Base-by-base conservation (phyloP, 441 rosid species). In the Cnidoscolus chayamansa region DNA sequence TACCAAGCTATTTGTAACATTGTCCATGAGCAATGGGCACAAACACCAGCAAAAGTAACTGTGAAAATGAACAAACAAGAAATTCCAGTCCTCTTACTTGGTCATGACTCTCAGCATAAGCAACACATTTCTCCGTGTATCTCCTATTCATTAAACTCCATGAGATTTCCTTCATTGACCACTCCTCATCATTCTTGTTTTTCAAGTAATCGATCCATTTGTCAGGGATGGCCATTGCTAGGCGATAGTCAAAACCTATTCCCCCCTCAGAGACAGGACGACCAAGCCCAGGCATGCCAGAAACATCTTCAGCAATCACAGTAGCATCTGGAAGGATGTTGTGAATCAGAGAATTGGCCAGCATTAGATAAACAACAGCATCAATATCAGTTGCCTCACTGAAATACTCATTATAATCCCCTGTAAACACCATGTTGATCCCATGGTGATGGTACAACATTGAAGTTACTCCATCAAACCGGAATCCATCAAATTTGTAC, bases 101-200 rank as follows among this genome's bases (percentile, higher is more conserved):
- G 82, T 91, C 97, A 85, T 91, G 97, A 82, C 94, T 88, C 83
- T 91, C 97, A 17, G 97, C 93, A 80, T 91, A 91, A 55, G 94
- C 83, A 67, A 91, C 71, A 76, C 93, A 91, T 75, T 89, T 91
- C 81, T 91, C 97, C 31, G 86, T 79, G 79, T 89, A 82, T 82
- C 97, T 88, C 80, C 97, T 86, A 78, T 91, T 89, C 59, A 91
- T 89, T 80, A 91, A 81, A 83, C 82, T 81, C 80, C 81, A 40
- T 10, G 87, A 73, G 64, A 89, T 81, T 69, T 89, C 93, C 73
- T 80, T 70, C 97, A 91, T 86, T 19, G 93, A 86, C 97, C 94
- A 91, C 70, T 91, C 93, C 72, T 84, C 83, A 75, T 88, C 93
- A 71, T 77, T 85, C 84, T 89, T 86, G 76, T 89, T 91, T 85